Evolutionary conservation across 139 green algal genomes (phyloP).

Genomic region (Haematococcus lacustris): DNA sequence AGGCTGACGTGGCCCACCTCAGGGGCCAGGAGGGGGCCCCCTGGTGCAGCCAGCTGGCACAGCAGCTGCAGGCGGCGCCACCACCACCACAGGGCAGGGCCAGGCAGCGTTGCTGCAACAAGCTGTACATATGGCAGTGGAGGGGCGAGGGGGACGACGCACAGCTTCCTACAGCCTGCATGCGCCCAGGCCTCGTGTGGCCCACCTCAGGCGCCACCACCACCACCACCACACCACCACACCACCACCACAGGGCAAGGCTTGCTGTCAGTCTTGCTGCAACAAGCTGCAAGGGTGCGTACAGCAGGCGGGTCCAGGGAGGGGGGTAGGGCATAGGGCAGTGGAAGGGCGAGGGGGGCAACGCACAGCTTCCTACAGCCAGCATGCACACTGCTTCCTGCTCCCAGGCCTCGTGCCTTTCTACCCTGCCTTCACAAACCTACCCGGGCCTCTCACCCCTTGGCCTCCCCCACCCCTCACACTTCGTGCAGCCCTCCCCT

Average conservation of each 20-base stretch:
- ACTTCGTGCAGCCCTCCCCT: too few species aligned
- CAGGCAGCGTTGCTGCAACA: background rate
- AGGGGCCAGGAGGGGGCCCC: constrained; percentile 25
- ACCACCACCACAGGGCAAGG: background rate
- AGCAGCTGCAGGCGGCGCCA: background rate
- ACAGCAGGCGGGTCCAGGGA: too few species aligned
- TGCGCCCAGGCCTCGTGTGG: background rate
- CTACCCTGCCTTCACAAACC: background rate
- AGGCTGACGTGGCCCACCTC: constrained; percentile 42
- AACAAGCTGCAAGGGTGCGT: too few species aligned
- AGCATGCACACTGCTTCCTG: background rate
- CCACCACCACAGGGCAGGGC: background rate
- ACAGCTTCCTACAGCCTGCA: background rate
- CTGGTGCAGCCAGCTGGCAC: constrained; percentile 4
- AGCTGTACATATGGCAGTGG: background rate
- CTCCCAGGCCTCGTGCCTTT: too few species aligned
- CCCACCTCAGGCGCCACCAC: background rate
- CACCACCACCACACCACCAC: too few species aligned
- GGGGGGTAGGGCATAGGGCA: too few species aligned
- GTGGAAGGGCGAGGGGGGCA: background rate
- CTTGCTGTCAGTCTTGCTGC: background rate
- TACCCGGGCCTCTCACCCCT: too few species aligned
- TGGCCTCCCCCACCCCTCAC: too few species aligned
- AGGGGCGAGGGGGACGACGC: background rate
- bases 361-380: background rate